Base-by-base conservation (phyloP, 257 asterid genomes). In the Solanum etuberosum region DNA sequence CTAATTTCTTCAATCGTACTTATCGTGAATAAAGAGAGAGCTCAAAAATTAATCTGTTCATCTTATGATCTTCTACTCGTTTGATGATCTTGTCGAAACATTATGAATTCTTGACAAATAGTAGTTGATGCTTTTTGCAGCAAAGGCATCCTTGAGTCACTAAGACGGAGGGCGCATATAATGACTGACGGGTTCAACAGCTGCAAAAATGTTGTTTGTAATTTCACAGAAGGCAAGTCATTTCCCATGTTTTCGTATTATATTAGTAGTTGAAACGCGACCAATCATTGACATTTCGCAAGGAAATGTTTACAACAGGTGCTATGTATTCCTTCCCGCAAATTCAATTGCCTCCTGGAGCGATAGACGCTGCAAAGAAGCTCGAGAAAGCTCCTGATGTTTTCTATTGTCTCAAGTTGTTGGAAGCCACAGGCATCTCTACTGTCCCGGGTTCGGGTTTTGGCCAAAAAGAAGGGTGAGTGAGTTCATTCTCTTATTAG, bases 311-410 rank as follows among this genome's bases (percentile, higher is more conserved):
- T 83, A 86, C 23, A 80, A 61, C 92, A 97, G 99, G 99, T 67
- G 99, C 99, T 67, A 97, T 97, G 99, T 97, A 97, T 90, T 97
- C 99, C 38, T 97, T 97, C 94, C 99, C 99, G 37, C 99, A 97
- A 93, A 91, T 97, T 86, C 95, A 96, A 85, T 88, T 96, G 86
- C 99, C 99, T 54, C 97, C 95, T 34, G 92, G 91, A 89, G 99
- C 99, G 34, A 90, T 95, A 14, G 99, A 95, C 89, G 97, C 98
- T 83, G 99, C 99, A 2, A 92, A 92, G 83, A 88, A 83, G 48
- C 97, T 92, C 3, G 99, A 98, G 85, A 97, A 97, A 90, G 98
- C 93, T 72, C 92, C 99, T 6, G 99, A 96, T 74, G 98, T 96
- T 76, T 94, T 91, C 95, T 96, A 96, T 89, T 97, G 99, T 85